phyloP scores from a whole-genome alignment of 2,329 filamentous ascomycete species.

The Aspergillus intermedius region DNA sequence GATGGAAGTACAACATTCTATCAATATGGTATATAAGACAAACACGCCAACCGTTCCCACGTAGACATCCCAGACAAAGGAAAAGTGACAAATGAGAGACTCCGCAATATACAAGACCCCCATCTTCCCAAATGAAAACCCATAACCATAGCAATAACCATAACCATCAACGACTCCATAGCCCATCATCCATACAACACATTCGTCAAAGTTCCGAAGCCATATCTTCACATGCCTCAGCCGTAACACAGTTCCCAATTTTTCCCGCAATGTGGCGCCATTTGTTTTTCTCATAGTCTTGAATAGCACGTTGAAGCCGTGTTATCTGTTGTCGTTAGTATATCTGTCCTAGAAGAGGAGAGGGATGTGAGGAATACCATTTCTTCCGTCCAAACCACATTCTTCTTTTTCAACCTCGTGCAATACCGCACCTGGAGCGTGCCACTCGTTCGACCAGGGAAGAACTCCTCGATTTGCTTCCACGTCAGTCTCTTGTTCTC shows the following conservation, averaged over 20 bases:
- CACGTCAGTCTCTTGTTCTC: conserved; percentile 92
- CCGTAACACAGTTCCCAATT: conserved; percentile 83
- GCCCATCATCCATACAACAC: not conserved
- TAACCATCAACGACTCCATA: not conserved
- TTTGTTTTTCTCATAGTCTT: conserved; percentile 56
- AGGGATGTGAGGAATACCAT: conserved; percentile 53
- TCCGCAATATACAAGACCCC: not conserved
- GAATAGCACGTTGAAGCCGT: conserved; percentile 33
- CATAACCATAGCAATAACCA: not conserved
- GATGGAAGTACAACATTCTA: not conserved
- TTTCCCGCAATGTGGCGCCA: conserved; percentile 90
- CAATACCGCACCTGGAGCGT: conserved; percentile 92
- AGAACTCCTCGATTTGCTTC: conserved; percentile 97
- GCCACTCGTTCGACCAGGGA: conserved; percentile 81
- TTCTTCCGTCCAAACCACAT: conserved; percentile 87
- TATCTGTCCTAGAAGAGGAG: not conserved
- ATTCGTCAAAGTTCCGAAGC: conserved; percentile 42
- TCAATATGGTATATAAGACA: not conserved
- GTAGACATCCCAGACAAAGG: not conserved
- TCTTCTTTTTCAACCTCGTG: conserved; percentile 90
- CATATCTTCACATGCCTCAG: conserved; percentile 77
- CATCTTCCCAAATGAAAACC: not conserved
- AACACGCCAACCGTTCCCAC: not conserved
- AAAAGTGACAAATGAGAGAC: not conserved
- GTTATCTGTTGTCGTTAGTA: conserved; percentile 23